Percentiles rank a stretch among this genome's conserved stretches.
These are phyloP conservation scores for Plasmodium knowlesi DNA, from an alignment of 169 alveolate species.

Conservation along the genomic window DNA sequence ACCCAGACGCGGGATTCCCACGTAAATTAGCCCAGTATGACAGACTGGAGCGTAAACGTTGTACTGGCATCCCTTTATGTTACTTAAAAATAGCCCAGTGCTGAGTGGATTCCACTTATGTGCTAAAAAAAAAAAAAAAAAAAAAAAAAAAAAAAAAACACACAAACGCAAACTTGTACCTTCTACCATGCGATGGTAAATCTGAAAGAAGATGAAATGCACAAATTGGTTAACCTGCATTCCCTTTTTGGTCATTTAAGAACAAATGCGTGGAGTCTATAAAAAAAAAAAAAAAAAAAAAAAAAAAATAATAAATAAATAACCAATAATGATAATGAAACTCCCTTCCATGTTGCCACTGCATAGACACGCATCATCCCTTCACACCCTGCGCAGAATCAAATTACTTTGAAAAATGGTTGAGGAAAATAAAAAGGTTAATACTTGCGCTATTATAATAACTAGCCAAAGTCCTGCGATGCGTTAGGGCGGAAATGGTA, in stretches of 20 bases:
- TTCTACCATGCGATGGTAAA: background rate
- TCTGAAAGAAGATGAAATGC: background rate
- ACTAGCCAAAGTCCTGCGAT: slow-evolving; percentile 41
- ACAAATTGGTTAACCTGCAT: slow-evolving; percentile 13
- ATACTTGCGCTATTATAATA: slow-evolving; percentile 21
- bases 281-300: slow-evolving; percentile 12
- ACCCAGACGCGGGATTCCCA: background rate
- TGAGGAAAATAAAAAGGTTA: slow-evolving; percentile 38
- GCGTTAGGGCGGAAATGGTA: background rate
- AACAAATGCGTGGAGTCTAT: slow-evolving; percentile 39
- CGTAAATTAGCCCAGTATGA: background rate
- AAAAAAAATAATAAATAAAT: background rate
- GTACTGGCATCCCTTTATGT: background rate
- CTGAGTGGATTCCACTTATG: slow-evolving; percentile 19
- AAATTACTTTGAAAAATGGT: slow-evolving; percentile 53
- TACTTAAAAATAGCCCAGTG: slow-evolving; percentile 65
- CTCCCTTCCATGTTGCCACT: background rate
- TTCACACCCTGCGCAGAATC: background rate
- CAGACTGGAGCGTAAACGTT: background rate
- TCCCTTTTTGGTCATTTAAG: slow-evolving; percentile 20
- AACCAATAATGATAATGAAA: background rate
- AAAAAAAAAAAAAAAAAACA: background rate
- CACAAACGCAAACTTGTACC: background rate
- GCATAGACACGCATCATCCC: background rate
- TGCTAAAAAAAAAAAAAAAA: slow-evolving; percentile 4